Evolutionary conservation across 2,329 filamentous ascomycete genomes (phyloP), one percentile per base, ranked within the genome.

Genomic region (Penicillium sp.): DNA sequence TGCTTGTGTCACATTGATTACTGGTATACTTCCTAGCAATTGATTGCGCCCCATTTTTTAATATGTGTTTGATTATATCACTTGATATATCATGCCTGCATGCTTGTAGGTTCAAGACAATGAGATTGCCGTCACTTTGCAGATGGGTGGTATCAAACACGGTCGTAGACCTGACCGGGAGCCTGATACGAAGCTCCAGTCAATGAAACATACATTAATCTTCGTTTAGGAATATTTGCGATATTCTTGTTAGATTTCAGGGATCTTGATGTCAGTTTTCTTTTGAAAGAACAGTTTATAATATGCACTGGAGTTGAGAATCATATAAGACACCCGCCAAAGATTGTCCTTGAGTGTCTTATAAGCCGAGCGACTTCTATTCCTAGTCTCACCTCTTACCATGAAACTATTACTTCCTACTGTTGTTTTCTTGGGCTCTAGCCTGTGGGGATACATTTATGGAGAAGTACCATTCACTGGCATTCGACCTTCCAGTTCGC

Each of bases 381-480:
- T 2, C 23, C 14, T 14, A 8, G 10, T 28, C 7, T 9, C 23
- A 26, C 6, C 14, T 21, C 10, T 16, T 14, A 24, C 11, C 23
- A 43, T 43, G 39, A 43, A 28, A 11, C 3, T 28, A 10, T 8
- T 43, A 11, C 10, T 63, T 18, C 54, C 64, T 5, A 23, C 54
- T 10, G 21, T 59, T 5, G 48, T 62, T 19, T 62, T 64, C 19
- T 9, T 66, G 10, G 50, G 52, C 6, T 48, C 59, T 28, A 65
- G 59, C 31, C 42, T 67, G 23, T 62, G 63, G 46, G 61, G 64
- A 7, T 42, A 42, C 4, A 43, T 56, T 11, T 66, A 55, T 26
- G 43, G 51, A n/a, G 54, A 50, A 13, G 55, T 67, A 33, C 65
- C 65, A 1, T 57, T 60, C 31, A 65, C 61, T 10, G 48, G 51